phyloP scores from a whole-genome alignment of 2,329 filamentous ascomycete species.

The Sporothrix brunneoviolacea region DNA sequence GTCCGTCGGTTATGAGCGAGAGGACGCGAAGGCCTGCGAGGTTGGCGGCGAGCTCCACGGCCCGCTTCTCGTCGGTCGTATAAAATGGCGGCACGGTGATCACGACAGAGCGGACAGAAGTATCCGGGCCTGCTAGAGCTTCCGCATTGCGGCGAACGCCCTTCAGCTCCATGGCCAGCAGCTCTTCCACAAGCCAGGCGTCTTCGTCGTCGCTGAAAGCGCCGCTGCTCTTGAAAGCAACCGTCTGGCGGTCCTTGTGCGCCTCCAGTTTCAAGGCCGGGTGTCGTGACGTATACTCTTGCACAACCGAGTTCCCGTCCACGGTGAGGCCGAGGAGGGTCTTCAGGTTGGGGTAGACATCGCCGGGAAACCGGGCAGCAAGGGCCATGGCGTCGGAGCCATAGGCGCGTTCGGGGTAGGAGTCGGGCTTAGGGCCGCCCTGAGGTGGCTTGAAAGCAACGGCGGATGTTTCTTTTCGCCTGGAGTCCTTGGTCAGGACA shows the following conservation, averaged over 20 bases:
- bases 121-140: constrained; percentile 67
- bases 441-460: constrained; percentile 88
- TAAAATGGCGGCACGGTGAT: constrained; percentile 89
- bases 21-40: constrained; percentile 83
- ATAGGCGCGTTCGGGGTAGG: constrained; percentile 83
- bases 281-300: constrained; percentile 67
- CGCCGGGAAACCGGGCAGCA: constrained; percentile 78
- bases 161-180: constrained; percentile 93
- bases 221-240: constrained; percentile 70
- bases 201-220: constrained; percentile 57
- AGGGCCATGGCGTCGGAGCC: constrained; percentile 87
- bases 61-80: constrained; percentile 81
- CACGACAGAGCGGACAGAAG: constrained; percentile 70
- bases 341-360: constrained; percentile 94
- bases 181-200: constrained; percentile 76
- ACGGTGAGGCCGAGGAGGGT: constrained; percentile 70
- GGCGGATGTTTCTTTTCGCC: constrained; percentile 87
- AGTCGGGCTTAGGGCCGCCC: constrained; percentile 52
- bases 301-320: constrained; percentile 51
- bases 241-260: constrained; percentile 57
- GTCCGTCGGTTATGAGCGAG: constrained; percentile 76
- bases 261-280: constrained; percentile 67
- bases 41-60: constrained; percentile 75
- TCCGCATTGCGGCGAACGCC: constrained; percentile 88
- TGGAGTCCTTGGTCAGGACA: constrained; percentile 94